Conservation (phyloP, 2,329 filamentous ascomycete species). For the Stemphylium lycopersici region DNA sequence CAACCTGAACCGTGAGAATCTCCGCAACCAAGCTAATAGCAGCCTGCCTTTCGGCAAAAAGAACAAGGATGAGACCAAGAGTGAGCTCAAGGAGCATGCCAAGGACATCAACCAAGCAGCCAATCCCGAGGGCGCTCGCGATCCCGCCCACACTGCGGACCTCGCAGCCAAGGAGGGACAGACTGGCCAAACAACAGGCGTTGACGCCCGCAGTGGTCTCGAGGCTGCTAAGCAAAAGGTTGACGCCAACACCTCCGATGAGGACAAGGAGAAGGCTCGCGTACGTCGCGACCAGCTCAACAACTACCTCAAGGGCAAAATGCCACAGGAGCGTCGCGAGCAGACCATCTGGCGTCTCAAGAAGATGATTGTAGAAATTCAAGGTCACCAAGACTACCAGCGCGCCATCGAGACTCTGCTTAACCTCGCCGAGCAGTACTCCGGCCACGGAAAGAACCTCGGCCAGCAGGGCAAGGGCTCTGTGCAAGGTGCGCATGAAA, state of each 20-base stretch:
- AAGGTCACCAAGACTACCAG: constrained; percentile 92
- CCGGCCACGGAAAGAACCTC: constrained; percentile 71
- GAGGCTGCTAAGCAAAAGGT: constrained; percentile 63
- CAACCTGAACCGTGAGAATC: constrained; percentile 70
- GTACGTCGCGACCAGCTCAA: constrained; percentile 60
- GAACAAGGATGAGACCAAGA: constrained; percentile 63
- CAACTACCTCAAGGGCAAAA: constrained; percentile 82
- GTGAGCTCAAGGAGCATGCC: constrained; percentile 57
- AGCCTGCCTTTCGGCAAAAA: constrained; percentile 60
- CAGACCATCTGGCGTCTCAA: constrained; percentile 91
- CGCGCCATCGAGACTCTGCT: constrained; percentile 89
- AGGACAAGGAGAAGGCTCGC: constrained; percentile 54
- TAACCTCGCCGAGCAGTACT: constrained; percentile 82
- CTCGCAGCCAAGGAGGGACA: constrained; percentile 58
- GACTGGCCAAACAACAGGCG: constrained; percentile 53
- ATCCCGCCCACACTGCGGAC: constrained; percentile 61
- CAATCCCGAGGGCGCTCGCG: constrained; percentile 62
- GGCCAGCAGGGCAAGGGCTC: constrained; percentile 69
- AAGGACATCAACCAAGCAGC: constrained; percentile 63
- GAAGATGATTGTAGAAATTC: constrained; percentile 97
- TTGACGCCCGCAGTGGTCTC: constrained; percentile 60
- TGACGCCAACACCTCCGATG: constrained; percentile 69
- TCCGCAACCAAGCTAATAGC: constrained; percentile 72
- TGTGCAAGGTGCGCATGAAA: constrained; percentile 72
- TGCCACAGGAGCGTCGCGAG: constrained; percentile 90